Base-by-base conservation (phyloP, 345 rosid species). In the Bruguiera parviflora region DNA sequence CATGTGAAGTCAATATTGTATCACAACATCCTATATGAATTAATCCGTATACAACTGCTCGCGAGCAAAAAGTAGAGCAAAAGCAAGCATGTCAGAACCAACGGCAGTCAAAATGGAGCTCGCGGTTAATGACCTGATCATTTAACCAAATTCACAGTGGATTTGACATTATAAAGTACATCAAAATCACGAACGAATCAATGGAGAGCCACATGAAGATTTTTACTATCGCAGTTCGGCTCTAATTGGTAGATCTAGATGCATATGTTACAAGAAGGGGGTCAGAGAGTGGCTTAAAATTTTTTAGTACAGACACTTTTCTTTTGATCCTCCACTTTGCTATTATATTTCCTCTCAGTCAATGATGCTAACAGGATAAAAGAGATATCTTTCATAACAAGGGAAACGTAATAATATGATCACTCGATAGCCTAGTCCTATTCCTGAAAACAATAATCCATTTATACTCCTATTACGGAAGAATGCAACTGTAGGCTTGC, bases 211-310 rank as follows among this genome's bases (percentile, higher is more conserved):
- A 75, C 60, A 58, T 39, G 8, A 43, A 59, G 43, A 68, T 57
- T 59, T 58, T 64, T 46, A 59, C 31, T 31, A 39, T 25, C 60
- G 63, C 57, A 58, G 53, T 71, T 56, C 75, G 66, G 58, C 63
- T 73, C 70, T 64, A 71, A 66, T 46, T 51, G 70, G 71, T 13
- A 64, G 70, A 69, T 66, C 53, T 64, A 49, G 53, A 64, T 56
- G 28, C 28, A 72, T 37, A 58, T 65, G 61, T 67, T 74, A 67
- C 73, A 68, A 51, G 72, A 20, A 47, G 15, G 47, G 49, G 16
- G 7, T 68, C 58, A 65, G 31, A 33, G 52, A 67, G 71, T 72
- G 11, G 56, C 68, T 71, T 63, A 43, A 69, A 77, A 73, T 2
- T 11, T 71, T 58, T 33, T 49, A 32, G 39, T 53, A 49, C 57